phyloP scores from a whole-genome alignment of 805 yeast species.

The Myxozyma mucilagina region DNA sequence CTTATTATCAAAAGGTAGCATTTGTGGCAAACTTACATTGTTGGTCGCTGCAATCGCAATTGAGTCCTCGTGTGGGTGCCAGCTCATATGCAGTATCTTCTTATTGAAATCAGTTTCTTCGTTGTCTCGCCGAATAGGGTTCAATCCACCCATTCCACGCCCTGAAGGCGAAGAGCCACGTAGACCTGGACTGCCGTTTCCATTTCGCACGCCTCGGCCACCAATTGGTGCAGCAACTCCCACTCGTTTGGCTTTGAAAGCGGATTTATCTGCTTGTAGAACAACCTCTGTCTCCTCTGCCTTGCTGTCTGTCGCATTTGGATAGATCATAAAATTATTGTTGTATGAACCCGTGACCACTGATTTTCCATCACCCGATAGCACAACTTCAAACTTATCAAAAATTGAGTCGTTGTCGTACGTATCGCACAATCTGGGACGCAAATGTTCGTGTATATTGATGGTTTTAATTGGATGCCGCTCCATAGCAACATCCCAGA shows the following conservation, averaged over 20 bases:
- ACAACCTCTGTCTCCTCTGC: conserved; percentile 62
- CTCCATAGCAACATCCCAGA: conserved; percentile 99
- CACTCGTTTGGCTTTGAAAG: conserved; percentile 78
- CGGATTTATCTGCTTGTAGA: conserved; percentile 96
- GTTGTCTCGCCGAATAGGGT: conserved; percentile 54
- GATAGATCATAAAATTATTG: conserved; percentile 95
- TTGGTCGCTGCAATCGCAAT: conserved; percentile 99
- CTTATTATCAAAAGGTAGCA: neutral
- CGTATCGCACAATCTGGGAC: conserved; percentile 92
- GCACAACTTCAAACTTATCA: conserved; percentile 96
- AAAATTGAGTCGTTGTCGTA: conserved; percentile 98
- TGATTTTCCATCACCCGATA: conserved; percentile 87
- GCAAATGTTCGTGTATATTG: conserved; percentile 90
- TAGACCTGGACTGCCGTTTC: conserved; percentile 40
- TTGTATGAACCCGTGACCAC: conserved; percentile 97
- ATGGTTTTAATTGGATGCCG: conserved; percentile 90
- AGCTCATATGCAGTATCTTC: conserved; percentile 89
- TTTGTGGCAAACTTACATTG: conserved; percentile 52
- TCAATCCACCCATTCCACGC: conserved; percentile 44
- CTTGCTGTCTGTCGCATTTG: conserved; percentile 50
- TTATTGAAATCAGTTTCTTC: conserved; percentile 90
- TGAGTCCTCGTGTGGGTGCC: conserved; percentile 97
- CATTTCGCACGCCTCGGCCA: conserved; percentile 35
- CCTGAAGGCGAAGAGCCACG: conserved; percentile 29
- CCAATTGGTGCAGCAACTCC: conserved; percentile 49